Base-by-base conservation (phyloP, 2,329 filamentous ascomycete species). In the Cercospora brassicicola region DNA sequence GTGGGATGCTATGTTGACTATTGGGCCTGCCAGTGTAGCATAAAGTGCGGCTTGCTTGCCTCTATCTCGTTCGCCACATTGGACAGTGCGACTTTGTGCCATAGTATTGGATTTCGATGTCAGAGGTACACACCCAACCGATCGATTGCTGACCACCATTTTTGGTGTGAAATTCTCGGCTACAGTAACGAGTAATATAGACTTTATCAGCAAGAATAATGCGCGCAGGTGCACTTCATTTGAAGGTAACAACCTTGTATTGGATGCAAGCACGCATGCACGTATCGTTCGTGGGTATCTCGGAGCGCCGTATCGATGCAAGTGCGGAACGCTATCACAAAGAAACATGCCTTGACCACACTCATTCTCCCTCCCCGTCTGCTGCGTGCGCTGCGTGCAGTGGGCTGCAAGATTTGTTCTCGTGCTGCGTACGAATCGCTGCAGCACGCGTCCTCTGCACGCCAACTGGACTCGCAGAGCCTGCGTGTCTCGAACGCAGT, bases 321-420 rank as follows among this genome's bases (percentile, higher is more conserved):
- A 45, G 23, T 61, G 26, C 59, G 26, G 36, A 61, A 61, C 59
- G 59, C 59, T 61, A 31, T 61, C 36, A 61, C 20, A 48, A 30
- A 20, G 31, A 30, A 13, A 42, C 20, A 23, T 26, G 23, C 18
- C 20, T n/a, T 48, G 10, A 4, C 13, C 45, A 20, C 18, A 23
- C 33, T 61, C 36, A 61, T 15, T 64, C 62, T 30, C 42, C 28
- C n/a, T 51, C 39, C 11, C 23, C 42, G 11, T 15, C 13, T 10
- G 31, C 30, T 8, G 48, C 10, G 13, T 64, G 62, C 28, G 62
- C 62, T 45, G 64, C 67, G 59, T 67, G 68, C 62, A 75, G 53
- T 36, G 73, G 73, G 66, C 73, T 74, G 33, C 70, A 57, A 2
- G 67, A 33, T 60, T 68, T 73, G 30, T 61, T 57, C 48, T 74